Conservation (phyloP, 768 basidiomycete species). For the Myochromella boudieri region DNA sequence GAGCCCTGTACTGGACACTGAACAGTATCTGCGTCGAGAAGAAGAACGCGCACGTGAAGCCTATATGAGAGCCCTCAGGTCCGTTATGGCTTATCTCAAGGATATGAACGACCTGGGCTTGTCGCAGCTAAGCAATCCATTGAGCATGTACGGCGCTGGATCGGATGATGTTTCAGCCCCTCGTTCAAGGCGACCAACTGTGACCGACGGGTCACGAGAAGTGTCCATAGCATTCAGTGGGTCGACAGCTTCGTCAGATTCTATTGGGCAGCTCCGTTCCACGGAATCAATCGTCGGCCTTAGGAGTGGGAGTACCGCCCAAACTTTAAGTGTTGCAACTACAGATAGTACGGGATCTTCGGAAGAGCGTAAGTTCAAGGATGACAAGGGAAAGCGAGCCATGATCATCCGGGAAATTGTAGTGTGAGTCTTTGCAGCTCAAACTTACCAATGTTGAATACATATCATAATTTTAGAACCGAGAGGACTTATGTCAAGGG, state of each 20-base stretch:
- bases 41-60: slow-evolving; percentile 71
- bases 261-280: slow-evolving; percentile 59
- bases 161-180: slow-evolving; percentile 40
- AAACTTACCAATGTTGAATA: background rate
- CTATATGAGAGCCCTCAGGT: slow-evolving; percentile 79
- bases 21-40: slow-evolving; percentile 59
- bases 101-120: slow-evolving; percentile 92
- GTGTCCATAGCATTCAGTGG: slow-evolving; percentile 53
- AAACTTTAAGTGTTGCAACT: slow-evolving; percentile 73
- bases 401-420: slow-evolving; percentile 90
- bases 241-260: slow-evolving; percentile 43
- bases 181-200: slow-evolving; percentile 68
- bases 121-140: slow-evolving; percentile 56
- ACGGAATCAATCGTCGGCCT: slow-evolving; percentile 60
- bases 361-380: slow-evolving; percentile 88
- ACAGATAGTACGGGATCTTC: slow-evolving; percentile 72
- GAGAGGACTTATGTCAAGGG: slow-evolving; percentile 94
- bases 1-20: slow-evolving; percentile 45
- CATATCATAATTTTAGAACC: slow-evolving; percentile 50
- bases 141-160: slow-evolving; percentile 58
- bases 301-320: slow-evolving; percentile 58
- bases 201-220: slow-evolving; percentile 57
- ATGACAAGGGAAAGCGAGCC: slow-evolving; percentile 82
- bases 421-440: slow-evolving; percentile 53
- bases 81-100: slow-evolving; percentile 93